phyloP scores from a whole-genome alignment of 2,329 filamentous ascomycete genomes.

The Blastomyces emzantsi region DNA sequence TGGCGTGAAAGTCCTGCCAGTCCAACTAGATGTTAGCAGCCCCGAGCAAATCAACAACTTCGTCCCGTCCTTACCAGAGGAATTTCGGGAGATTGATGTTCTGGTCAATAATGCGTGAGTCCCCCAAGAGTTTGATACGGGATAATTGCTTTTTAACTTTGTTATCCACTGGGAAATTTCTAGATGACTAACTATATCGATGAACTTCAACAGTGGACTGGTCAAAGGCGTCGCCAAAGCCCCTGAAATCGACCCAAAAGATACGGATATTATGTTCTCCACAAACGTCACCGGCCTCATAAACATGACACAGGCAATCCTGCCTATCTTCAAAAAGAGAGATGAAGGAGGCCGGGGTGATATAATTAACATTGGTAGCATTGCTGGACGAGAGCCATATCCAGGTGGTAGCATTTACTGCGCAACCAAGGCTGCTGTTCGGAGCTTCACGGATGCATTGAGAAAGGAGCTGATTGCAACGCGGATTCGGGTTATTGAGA shows the following conservation, averaged over 20 bases:
- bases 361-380: constrained; percentile 91
- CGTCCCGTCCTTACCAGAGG: constrained; percentile 63
- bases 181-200: background rate
- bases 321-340: constrained; percentile 67
- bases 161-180: background rate
- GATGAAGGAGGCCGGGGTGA: constrained; percentile 70
- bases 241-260: constrained; percentile 69
- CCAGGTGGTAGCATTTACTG: constrained; percentile 85
- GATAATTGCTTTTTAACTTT: background rate
- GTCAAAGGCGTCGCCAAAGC: constrained; percentile 82
- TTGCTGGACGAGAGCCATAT: constrained; percentile 84
- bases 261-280: constrained; percentile 78
- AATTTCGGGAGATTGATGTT: constrained; percentile 76
- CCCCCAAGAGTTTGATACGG: background rate
- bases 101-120: constrained; percentile 93
- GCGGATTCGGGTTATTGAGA: constrained; percentile 72
- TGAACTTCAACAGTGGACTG: constrained; percentile 53
- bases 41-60: constrained; percentile 64
- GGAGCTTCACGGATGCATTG: constrained; percentile 72
- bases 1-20: constrained; percentile 71
- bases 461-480: constrained; percentile 75
- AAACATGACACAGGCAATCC: constrained; percentile 87
- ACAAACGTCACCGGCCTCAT: constrained; percentile 95
- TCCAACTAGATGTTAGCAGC: constrained; percentile 81
- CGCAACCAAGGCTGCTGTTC: constrained; percentile 81